Percentiles rank a stretch among this genome's conserved stretches.
Evolutionary conservation across 2,329 filamentous ascomycete genomes (phyloP).

Genomic region (Monilinia laxa): DNA sequence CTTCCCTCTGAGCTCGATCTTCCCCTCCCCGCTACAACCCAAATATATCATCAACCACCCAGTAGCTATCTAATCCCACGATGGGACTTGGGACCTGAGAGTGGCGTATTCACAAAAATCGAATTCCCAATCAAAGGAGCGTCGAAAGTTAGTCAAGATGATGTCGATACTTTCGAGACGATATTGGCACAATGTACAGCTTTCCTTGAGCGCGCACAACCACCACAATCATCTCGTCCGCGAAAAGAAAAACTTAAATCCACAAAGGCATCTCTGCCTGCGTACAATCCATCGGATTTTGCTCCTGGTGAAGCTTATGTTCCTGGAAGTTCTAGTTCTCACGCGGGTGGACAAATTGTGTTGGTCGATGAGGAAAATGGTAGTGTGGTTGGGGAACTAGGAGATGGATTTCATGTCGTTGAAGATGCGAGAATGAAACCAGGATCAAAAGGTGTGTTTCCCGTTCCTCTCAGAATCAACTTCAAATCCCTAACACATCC

Average conservation of each 20-base stretch:
- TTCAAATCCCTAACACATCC: constrained; percentile 21
- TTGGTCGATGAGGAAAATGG: constrained; percentile 95
- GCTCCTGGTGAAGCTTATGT: constrained; percentile 77
- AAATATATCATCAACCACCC: constrained; percentile 95
- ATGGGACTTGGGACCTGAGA: constrained; percentile 87
- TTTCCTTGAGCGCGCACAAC: constrained; percentile 80
- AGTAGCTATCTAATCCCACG: constrained; percentile 90
- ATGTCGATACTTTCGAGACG: constrained; percentile 94
- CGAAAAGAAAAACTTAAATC: constrained; percentile 36
- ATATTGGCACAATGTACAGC: constrained; percentile 97
- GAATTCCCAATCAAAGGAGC: constrained; percentile 78
- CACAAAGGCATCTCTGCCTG: constrained; percentile 42
- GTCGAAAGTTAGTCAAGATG: constrained; percentile 77
- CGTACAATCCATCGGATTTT: constrained; percentile 82
- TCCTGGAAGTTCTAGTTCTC: constrained; percentile 57
- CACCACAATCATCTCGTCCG: constrained; percentile 42
- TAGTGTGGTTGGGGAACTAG: constrained; percentile 88
- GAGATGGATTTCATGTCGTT: constrained; percentile 75
- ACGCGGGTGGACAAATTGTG: constrained; percentile 75
- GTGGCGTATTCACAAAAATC: constrained; percentile 87
- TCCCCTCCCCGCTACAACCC: constrained; percentile 88
- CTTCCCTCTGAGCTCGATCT: constrained; percentile 93
- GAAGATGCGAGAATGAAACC: constrained; percentile 74
- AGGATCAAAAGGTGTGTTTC: constrained; percentile 78
- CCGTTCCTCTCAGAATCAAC: background rate